Conservation (phyloP, 768 basidiomycete species). For the Crassisporium funariophilum region DNA sequence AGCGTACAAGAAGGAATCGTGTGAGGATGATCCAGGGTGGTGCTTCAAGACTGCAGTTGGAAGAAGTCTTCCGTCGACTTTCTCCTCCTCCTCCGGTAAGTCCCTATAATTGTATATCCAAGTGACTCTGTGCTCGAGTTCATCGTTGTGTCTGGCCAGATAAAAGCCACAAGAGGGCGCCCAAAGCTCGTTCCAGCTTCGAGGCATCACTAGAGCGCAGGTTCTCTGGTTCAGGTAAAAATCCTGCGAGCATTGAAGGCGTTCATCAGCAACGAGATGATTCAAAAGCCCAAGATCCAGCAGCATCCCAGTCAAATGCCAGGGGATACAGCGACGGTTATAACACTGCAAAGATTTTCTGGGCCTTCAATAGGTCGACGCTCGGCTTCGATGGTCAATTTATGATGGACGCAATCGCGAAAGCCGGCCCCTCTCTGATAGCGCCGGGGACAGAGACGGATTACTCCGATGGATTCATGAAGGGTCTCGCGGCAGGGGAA, state of each 20-base stretch:
- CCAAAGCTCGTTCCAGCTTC: no score
- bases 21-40: slow-evolving; percentile 62
- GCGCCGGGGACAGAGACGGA: slow-evolving; percentile 39
- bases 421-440: slow-evolving; percentile 37
- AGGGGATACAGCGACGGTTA: slow-evolving; percentile 65
- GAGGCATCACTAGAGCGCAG: no score
- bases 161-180: no score
- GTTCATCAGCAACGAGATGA: slow-evolving; percentile 22
- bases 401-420: slow-evolving; percentile 47
- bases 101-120: no score
- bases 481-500: slow-evolving; percentile 52
- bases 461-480: slow-evolving; percentile 49
- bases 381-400: slow-evolving; percentile 67
- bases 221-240: no score
- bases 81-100: slow-evolving; percentile 52
- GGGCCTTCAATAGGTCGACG: slow-evolving; percentile 44
- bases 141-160: no score
- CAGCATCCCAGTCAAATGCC: slow-evolving; percentile 19
- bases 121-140: no score
- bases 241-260: slow-evolving; percentile 29
- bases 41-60: slow-evolving; percentile 67
- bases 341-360: slow-evolving; percentile 56
- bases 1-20: slow-evolving; percentile 67
- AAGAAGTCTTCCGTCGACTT: slow-evolving; percentile 54
- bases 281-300: slow-evolving; percentile 5